Evolutionary conservation across 2,329 filamentous ascomycete genomes (phyloP).

Genomic region (Cercospora sp.): DNA sequence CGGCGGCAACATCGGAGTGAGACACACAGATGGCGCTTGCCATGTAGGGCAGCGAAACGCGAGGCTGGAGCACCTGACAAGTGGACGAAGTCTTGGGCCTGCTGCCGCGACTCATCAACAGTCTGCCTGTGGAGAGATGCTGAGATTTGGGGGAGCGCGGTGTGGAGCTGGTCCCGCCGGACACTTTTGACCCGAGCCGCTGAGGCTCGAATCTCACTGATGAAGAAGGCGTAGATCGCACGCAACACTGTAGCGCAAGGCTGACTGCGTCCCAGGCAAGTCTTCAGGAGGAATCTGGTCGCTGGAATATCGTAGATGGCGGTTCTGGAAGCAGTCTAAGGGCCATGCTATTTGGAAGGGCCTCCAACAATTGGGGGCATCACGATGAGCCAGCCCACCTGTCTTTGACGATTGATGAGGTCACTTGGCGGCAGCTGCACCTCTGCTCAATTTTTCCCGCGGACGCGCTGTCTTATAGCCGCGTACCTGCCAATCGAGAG

Average conservation of each 20-base stretch:
- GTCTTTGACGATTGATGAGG: conserved; percentile 10
- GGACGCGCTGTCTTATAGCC: conserved; percentile 4
- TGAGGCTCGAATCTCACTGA: background rate
- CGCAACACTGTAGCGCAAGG: background rate
- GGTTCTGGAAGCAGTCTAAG: background rate
- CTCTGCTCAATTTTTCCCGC: conserved; percentile 11
- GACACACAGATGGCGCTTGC: background rate
- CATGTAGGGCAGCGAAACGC: background rate
- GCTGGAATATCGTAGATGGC: background rate
- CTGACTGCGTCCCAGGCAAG: background rate
- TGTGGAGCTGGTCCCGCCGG: conserved; percentile 5
- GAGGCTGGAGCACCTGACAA: background rate
- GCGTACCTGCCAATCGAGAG: background rate
- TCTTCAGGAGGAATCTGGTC: background rate
- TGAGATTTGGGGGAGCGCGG: background rate
- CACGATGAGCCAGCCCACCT: background rate
- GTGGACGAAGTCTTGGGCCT: background rate
- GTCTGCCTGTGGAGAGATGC: background rate
- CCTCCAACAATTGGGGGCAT: background rate
- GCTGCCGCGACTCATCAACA: background rate
- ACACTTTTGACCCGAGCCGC: conserved; percentile 3
- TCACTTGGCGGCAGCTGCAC: conserved; percentile 8
- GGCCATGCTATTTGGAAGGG: background rate
- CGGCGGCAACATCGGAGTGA: background rate
- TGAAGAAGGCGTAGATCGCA: background rate